phyloP scores from a whole-genome alignment of 768 basidiomycete species.

The Mycena haematopus region DNA sequence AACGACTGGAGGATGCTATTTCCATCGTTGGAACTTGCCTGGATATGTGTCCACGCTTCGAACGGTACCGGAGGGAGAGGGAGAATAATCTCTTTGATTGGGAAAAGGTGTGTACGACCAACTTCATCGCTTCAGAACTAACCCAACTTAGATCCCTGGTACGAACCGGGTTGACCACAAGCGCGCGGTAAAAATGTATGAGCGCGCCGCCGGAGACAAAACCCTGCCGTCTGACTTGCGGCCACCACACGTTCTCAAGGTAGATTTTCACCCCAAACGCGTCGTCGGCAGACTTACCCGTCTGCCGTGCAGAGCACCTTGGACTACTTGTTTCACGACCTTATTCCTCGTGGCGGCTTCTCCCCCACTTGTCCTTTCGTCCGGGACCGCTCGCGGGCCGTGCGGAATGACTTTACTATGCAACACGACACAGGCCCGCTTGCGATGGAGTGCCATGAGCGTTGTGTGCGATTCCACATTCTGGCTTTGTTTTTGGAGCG shows the following conservation, averaged over 20 bases:
- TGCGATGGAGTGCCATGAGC: constrained; percentile 90
- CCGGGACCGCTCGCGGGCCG: constrained; percentile 88
- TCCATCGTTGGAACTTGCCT: constrained; percentile 91
- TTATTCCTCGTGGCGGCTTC: constrained; percentile 75
- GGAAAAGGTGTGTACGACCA: constrained; percentile 76
- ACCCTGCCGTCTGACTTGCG: constrained; percentile 90
- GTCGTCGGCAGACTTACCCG: constrained; percentile 15
- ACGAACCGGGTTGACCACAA: constrained; percentile 87
- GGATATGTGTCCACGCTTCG: constrained; percentile 95
- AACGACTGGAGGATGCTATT: constrained; percentile 87
- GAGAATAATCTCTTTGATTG: constrained; percentile 87
- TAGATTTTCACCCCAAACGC: constrained; percentile 36
- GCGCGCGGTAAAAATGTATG: constrained; percentile 93
- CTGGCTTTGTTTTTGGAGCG: constrained; percentile 75
- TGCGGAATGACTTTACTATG: constrained; percentile 94
- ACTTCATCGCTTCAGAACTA: constrained; percentile 31
- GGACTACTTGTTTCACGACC: constrained; percentile 89
- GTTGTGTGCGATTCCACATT: constrained; percentile 94
- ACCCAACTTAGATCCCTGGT: constrained; percentile 64
- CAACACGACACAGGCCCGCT: constrained; percentile 79
- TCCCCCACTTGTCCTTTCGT: constrained; percentile 80
- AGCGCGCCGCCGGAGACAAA: constrained; percentile 93
- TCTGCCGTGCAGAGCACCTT: constrained; percentile 75
- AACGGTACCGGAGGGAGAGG: constrained; percentile 87
- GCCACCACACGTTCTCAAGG: constrained; percentile 84